phyloP scores from a whole-genome alignment of 2,329 filamentous ascomycete species.

The Pseudogymnoascus sp. region DNA sequence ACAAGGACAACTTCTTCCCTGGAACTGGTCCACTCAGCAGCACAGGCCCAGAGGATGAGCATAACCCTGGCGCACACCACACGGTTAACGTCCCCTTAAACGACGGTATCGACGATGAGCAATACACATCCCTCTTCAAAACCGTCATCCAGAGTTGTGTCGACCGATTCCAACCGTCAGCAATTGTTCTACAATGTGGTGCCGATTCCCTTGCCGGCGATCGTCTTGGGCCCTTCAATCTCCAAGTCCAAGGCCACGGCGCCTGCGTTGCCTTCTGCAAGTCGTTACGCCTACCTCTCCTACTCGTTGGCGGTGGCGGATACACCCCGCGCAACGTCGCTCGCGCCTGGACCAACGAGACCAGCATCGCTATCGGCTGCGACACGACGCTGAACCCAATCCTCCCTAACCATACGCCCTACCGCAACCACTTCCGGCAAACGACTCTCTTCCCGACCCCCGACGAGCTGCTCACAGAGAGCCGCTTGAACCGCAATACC shows the following conservation, averaged over 20 bases:
- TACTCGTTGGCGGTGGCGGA: conserved; percentile 88
- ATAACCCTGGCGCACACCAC: conserved; percentile 83
- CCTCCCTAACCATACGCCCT: conserved; percentile 74
- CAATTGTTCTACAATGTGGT: conserved; percentile 91
- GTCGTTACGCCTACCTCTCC: conserved; percentile 67
- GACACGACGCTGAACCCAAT: conserved; percentile 62
- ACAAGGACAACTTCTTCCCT: conserved; percentile 75
- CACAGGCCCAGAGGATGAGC: conserved; percentile 73
- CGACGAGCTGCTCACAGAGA: conserved; percentile 61
- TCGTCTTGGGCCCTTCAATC: conserved; percentile 88
- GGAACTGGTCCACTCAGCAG: conserved; percentile 82
- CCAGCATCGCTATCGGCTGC: conserved; percentile 75
- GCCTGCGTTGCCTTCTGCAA: conserved; percentile 89
- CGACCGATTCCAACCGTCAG: conserved; percentile 76
- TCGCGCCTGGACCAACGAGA: conserved; percentile 94
- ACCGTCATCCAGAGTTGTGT: conserved; percentile 71
- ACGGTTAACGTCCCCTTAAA: conserved; percentile 84
- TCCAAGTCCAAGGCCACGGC: conserved; percentile 91
- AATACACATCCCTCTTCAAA: conserved; percentile 81
- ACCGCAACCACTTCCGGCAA: conserved; percentile 80
- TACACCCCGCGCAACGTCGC: conserved; percentile 97
- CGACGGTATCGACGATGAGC: conserved; percentile 84
- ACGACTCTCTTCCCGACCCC: conserved; percentile 79
- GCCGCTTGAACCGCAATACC: conserved; percentile 67
- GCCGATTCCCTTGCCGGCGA: conserved; percentile 93